Percentiles rank a stretch among this genome's conserved stretches.
Conservation (phyloP, 2,329 filamentous ascomycete species). For the Tolypocladium cylindrosporum region DNA sequence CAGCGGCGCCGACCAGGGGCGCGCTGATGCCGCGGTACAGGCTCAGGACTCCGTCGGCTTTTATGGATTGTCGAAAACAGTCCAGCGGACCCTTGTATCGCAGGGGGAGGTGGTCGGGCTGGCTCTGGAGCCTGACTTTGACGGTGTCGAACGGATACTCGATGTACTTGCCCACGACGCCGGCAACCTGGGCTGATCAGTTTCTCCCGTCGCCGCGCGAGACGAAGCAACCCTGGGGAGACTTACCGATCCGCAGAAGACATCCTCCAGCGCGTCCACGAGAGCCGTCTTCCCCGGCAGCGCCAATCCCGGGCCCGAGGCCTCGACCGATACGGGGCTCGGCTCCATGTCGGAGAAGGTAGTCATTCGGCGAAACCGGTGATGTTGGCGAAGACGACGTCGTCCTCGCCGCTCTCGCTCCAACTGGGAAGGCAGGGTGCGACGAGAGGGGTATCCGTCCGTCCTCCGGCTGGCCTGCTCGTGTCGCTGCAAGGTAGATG, state of each 20-base stretch:
- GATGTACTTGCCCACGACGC: constrained; percentile 87
- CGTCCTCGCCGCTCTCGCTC: neutral
- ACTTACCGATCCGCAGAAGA: constrained; percentile 76
- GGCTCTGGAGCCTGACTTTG: constrained; percentile 95
- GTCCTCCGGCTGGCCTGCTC: neutral
- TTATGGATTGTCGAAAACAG: constrained; percentile 82
- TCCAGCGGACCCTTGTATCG: constrained; percentile 81
- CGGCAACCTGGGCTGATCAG: constrained; percentile 50
- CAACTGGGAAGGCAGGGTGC: neutral
- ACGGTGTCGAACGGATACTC: constrained; percentile 98
- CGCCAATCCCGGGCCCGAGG: constrained; percentile 15
- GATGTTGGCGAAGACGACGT: neutral
- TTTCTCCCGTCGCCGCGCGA: neutral
- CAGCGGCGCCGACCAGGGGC: constrained; percentile 79
- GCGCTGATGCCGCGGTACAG: constrained; percentile 91
- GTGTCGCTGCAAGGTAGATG: neutral
- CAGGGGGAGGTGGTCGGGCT: constrained; percentile 72
- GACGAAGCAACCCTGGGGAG: neutral
- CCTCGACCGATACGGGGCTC: constrained; percentile 17
- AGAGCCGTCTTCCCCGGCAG: constrained; percentile 29
- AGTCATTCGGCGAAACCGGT: neutral
- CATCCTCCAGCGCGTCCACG: constrained; percentile 70
- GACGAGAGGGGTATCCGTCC: neutral
- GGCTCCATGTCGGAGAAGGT: constrained; percentile 17
- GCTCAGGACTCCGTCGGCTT: constrained; percentile 65